phyloP scores from a whole-genome alignment of 495 filamentous ascomycete species.

The Hypoxylon crocopeplum region DNA sequence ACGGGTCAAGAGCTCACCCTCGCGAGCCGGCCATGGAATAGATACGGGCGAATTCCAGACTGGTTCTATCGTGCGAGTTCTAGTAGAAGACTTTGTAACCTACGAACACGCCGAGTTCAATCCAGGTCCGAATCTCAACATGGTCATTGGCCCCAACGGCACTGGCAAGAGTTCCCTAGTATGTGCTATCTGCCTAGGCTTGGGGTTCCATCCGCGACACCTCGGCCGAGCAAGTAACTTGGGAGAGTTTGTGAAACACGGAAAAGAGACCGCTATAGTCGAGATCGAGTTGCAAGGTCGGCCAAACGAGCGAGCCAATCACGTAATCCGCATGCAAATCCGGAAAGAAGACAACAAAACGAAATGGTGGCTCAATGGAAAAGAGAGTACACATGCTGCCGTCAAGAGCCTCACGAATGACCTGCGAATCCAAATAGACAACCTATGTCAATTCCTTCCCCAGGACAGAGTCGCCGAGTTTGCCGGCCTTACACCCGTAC shows the following conservation, averaged over 20 bases:
- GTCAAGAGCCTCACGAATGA: constrained; percentile 69
- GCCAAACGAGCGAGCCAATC: constrained; percentile 62
- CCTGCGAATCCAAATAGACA: constrained; percentile 92
- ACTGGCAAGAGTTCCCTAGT: constrained; percentile 98
- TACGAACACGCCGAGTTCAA: constrained; percentile 89
- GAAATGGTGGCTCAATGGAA: constrained; percentile 73
- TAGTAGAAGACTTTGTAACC: constrained; percentile 90
- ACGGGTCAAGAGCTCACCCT: constrained; percentile 20
- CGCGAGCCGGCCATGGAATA: constrained; percentile 5
- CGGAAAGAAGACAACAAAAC: constrained; percentile 80
- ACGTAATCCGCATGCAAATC: constrained; percentile 76
- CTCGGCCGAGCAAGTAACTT: constrained; percentile 86
- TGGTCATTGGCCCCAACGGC: constrained; percentile 98
- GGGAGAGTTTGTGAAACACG: constrained; percentile 93
- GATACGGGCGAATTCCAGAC: constrained; percentile 62
- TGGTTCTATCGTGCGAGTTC: constrained; percentile 89
- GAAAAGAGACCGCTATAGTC: constrained; percentile 74
- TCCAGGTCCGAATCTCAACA: constrained; percentile 92
- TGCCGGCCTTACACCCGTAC: constrained; percentile 80
- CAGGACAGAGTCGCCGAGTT: constrained; percentile 98
- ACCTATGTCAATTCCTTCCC: constrained; percentile 95
- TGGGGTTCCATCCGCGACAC: constrained; percentile 83
- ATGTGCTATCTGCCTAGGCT: constrained; percentile 92
- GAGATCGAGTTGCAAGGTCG: constrained; percentile 84
- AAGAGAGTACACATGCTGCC: constrained; percentile 59